Base-by-base conservation (phyloP, 2,329 filamentous ascomycete species). In the Scedosporium dehoogii region DNA sequence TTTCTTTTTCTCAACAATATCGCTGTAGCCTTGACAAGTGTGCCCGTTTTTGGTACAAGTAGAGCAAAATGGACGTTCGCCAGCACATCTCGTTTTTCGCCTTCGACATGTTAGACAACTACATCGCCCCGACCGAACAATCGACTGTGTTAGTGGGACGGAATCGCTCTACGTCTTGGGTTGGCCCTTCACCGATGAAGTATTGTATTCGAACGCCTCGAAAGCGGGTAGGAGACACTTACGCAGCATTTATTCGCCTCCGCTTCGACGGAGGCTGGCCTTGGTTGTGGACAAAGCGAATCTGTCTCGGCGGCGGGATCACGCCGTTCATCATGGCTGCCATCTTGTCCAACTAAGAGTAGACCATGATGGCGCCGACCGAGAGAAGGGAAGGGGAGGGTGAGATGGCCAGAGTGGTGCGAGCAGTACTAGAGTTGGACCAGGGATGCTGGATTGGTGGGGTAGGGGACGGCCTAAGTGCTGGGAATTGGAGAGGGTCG, bases 201-300 rank as follows among this genome's bases (percentile, higher is more conserved):
- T 23, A 16, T 12, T n/a, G 7, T 6, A 16, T 56, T 23, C 23
- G 53, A 41, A 58, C 6, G 56, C 6, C n/a, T 12, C 29, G 29
- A 21, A 7, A 65, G 53, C 61, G 64, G 64, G 63, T 65, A 62
- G 62, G 63, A 55, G 62, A 67, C 61, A 81, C 86, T 74, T 80
- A 90, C 85, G 90, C 90, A 69, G 89, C 87, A 75, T 87, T 91
- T 70, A 93, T 90, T 69, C 90, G 82, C 71, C 90, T 83, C 68
- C 89, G 81, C 75, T 92, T 93, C 27, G 88, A 87, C 65, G 90
- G 89, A 58, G 90, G 90, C 67, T 90, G 88, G 65, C 90, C 89
- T 75, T 92, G 88, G 69, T 87, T 91, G 66, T 91, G 89, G 68
- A 93, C 89, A 73, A 92, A 93, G 68, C 89, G 87, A 67, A 91